These are phyloP conservation scores for Centella asiatica DNA, from an alignment of 129 eudicot species.

Conservation along the genomic window DNA sequence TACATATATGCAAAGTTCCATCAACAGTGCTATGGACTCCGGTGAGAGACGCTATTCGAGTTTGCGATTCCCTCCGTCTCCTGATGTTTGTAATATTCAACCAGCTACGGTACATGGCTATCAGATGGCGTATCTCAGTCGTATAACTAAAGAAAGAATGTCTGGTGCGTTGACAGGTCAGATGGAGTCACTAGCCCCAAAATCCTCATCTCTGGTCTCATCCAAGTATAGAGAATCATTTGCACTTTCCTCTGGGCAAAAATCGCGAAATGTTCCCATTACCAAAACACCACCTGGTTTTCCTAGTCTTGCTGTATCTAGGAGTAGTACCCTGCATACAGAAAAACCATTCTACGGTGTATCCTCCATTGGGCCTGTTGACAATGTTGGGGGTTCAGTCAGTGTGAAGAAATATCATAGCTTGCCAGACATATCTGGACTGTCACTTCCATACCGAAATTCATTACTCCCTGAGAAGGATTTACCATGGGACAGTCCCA, in stretches of 20 bases:
- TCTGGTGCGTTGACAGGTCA: conserved; percentile 27
- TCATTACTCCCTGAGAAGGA: conserved; percentile 22
- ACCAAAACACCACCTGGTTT: conserved; percentile 71
- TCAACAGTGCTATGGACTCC: conserved; percentile 32
- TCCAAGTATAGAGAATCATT: conserved; percentile 38
- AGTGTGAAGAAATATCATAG: conserved; percentile 73
- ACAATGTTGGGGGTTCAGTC: conserved; percentile 19
- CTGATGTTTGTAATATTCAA: conserved; percentile 49
- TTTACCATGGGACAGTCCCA: conserved; percentile 20
- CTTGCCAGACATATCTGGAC: conserved; percentile 79
- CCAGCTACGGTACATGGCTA: conserved; percentile 88
- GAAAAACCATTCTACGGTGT: conserved; percentile 35
- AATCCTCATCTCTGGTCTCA: conserved; percentile 40
- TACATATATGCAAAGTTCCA: conserved; percentile 41
- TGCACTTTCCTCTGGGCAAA: conserved; percentile 33
- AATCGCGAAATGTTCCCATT: conserved; percentile 40
- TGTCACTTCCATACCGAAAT: conserved; percentile 52
- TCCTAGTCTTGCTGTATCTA: conserved; percentile 58
- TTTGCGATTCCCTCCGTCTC: conserved; percentile 39
- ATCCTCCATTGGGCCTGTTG: conserved; percentile 27
- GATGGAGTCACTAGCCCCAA: conserved; percentile 31
- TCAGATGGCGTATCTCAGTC: conserved; percentile 52
- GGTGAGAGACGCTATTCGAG: conserved; percentile 37
- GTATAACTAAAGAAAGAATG: conserved; percentile 30
- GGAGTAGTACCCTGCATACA: conserved; percentile 58